Evolutionary conservation across 139 green algal genomes (phyloP).

Genomic region (Ulvella scutata): DNA sequence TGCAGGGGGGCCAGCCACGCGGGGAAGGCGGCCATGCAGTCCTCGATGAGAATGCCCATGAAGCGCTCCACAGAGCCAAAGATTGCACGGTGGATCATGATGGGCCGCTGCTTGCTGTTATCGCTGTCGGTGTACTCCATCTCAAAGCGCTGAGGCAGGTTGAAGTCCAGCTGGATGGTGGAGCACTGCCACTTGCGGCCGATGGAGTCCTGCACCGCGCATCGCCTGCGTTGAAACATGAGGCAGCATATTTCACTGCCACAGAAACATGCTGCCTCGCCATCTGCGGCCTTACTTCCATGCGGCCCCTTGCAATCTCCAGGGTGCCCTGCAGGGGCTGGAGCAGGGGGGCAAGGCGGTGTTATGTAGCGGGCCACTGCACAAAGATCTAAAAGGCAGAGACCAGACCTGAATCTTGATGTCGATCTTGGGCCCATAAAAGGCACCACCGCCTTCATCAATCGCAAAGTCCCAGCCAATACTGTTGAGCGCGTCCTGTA

Average conservation of each 20-base stretch:
- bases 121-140: constrained; percentile 71
- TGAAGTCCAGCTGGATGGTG: constrained; percentile 98
- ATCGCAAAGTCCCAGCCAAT: constrained; percentile 61
- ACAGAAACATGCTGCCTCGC: too few species aligned
- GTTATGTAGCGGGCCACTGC: too few species aligned
- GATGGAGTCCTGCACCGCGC: constrained; percentile 61
- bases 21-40: constrained; percentile 86
- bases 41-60: constrained; percentile 96
- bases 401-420: constrained; percentile 69
- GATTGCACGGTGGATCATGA: constrained; percentile 98
- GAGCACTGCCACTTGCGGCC: constrained; percentile 97
- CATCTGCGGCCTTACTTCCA: too few species aligned
- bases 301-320: too few species aligned
- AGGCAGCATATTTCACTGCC: too few species aligned
- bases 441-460: constrained; percentile 74
- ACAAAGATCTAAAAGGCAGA: too few species aligned
- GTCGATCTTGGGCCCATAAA: constrained; percentile 99
- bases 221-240: too few species aligned
- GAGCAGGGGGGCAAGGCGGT: too few species aligned
- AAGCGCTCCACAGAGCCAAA: constrained; percentile 80
- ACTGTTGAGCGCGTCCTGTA: constrained; percentile 53
- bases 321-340: too few species aligned
- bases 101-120: constrained; percentile 59
- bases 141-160: constrained; percentile 87
- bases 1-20: constrained; percentile 85